Conservation (phyloP, 1,284 basidiomycete species). For the Apiotrichum akiyoshidainum region DNA sequence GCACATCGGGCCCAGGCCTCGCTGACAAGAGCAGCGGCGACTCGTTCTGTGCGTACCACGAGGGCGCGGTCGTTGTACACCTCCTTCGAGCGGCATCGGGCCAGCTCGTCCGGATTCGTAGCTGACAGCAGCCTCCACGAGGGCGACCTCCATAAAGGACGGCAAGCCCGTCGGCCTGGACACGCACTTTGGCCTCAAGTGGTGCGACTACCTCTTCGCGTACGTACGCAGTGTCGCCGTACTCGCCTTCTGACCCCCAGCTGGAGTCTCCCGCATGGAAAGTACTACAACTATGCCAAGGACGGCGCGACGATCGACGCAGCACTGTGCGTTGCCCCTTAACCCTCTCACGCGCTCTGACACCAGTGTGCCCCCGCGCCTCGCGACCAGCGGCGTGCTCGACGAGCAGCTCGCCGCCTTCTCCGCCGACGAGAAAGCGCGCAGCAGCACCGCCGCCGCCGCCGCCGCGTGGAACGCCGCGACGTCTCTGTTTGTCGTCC, state of each 20-base stretch:
- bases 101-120: no score
- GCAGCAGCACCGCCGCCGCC: no score
- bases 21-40: conserved; percentile 19
- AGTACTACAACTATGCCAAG: conserved; percentile 24
- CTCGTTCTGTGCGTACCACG: conserved; percentile 22
- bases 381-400: conserved; percentile 20
- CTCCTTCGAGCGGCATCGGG: no score
- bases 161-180: conserved; percentile 49
- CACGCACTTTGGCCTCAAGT: conserved; percentile 32
- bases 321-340: conserved; percentile 5
- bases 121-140: conserved; percentile 13
- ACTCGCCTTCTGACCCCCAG: neutral
- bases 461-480: no score
- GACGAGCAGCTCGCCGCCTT: conserved; percentile 24
- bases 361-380: conserved; percentile 20
- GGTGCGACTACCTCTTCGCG: conserved; percentile 27
- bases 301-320: conserved; percentile 23
- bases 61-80: no score
- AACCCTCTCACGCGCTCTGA: neutral
- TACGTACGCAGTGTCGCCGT: conserved; percentile 9
- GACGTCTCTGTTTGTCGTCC: conserved; percentile 21
- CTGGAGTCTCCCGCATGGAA: conserved; percentile 12
- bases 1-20: no score
- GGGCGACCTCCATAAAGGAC: conserved; percentile 48
- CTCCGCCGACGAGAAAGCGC: neutral